Conservation (phyloP, 345 rosid species). For the Heritiera littoralis region DNA sequence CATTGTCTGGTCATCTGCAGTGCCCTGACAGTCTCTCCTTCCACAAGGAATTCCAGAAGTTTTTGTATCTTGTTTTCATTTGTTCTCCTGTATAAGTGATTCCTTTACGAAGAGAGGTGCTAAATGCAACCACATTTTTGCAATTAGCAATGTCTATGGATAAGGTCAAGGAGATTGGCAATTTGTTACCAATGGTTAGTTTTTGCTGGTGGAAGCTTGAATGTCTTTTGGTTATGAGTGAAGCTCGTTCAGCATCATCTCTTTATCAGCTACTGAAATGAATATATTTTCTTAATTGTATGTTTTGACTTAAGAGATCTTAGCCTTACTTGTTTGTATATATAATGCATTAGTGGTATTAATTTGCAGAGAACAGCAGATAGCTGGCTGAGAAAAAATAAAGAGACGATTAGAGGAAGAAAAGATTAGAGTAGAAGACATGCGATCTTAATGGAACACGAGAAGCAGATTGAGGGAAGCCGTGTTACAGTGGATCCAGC, state of each 20-base stretch:
- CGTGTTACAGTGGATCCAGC: conserved; percentile 76
- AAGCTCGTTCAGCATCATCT: neutral
- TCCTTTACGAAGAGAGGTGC: no score
- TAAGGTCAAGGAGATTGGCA: conserved; percentile 68
- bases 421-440: no score
- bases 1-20: neutral
- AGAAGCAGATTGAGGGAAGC: conserved; percentile 46
- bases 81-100: no score
- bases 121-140: neutral
- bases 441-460: no score
- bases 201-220: conserved; percentile 2
- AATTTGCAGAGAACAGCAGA: conserved; percentile 74
- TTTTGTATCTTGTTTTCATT: neutral
- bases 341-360: neutral
- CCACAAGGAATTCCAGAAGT: neutral
- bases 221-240: neutral
- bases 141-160: conserved; percentile 78
- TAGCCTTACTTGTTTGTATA: neutral
- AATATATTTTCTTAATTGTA: neutral
- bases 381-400: conserved; percentile 67
- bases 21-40: neutral
- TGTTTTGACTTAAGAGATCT: neutral
- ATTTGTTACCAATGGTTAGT: conserved; percentile 69
- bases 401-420: no score
- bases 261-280: neutral